Conservation (phyloP, 352 stramenopile species). For the Phytophthora sojae region DNA sequence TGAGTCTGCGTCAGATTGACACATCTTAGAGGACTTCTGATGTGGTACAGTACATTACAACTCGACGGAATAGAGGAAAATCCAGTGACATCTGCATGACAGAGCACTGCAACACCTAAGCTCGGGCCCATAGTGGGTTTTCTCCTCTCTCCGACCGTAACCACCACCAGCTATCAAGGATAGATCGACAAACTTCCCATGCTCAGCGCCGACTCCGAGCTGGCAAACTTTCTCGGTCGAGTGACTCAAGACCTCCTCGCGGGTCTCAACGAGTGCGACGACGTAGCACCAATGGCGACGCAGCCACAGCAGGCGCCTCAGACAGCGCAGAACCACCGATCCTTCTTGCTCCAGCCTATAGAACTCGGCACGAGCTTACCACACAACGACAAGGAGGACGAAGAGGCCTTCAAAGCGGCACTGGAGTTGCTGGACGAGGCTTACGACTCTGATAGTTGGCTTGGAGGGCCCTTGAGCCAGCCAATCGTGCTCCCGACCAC, state of each 20-base stretch:
- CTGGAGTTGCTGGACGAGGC: slow-evolving; percentile 17
- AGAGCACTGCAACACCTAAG: too few species aligned
- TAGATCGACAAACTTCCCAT: neutral
- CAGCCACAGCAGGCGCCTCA: too few species aligned
- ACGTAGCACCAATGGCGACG: neutral
- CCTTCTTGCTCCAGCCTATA: neutral
- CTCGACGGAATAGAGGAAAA: too few species aligned
- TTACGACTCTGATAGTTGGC: neutral
- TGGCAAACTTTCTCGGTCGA: neutral
- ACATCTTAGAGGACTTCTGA: too few species aligned
- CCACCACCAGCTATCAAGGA: too few species aligned
- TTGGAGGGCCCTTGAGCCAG: neutral
- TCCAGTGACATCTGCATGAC: too few species aligned
- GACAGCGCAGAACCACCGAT: neutral
- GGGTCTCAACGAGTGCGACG: neutral
- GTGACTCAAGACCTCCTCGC: neutral
- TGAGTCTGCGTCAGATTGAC: too few species aligned
- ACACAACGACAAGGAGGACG: neutral
- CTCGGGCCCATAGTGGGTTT: too few species aligned
- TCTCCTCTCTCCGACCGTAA: neutral
- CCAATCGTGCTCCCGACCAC: neutral
- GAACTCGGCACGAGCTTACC: neutral
- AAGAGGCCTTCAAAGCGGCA: slow-evolving; percentile 8
- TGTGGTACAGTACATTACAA: too few species aligned
- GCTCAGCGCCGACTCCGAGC: neutral